Evolutionary conservation across 2,329 filamentous ascomycete genomes (phyloP).

Genomic region (Aspergillus aculeatinus): DNA sequence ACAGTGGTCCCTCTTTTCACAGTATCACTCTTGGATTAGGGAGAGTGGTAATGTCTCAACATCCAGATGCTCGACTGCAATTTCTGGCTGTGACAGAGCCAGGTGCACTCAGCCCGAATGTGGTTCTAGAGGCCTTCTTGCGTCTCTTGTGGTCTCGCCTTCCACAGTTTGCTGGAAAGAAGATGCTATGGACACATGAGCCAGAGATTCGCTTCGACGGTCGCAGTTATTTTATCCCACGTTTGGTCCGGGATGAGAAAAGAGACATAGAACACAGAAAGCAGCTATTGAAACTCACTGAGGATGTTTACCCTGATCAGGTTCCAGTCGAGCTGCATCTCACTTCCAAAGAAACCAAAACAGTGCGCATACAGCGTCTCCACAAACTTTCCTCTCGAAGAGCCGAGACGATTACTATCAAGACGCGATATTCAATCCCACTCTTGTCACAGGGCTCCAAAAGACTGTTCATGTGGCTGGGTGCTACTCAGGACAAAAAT

Average conservation of each 20-base stretch:
- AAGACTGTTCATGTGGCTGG: too few relatives aligned
- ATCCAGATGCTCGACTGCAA: neutral
- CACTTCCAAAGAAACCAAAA: neutral
- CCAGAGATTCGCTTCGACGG: neutral
- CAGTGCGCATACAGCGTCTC: too few relatives aligned
- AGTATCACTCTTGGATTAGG: too few relatives aligned
- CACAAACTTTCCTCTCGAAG: too few relatives aligned
- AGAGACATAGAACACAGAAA: neutral
- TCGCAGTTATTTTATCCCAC: neutral
- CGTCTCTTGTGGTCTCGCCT: neutral
- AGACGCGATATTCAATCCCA: too few relatives aligned
- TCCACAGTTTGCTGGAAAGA: neutral
- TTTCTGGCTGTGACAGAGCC: neutral
- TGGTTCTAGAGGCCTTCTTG: neutral
- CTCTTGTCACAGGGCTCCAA: too few relatives aligned
- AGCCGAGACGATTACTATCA: too few relatives aligned
- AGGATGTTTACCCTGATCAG: neutral
- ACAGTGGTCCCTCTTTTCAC: too few relatives aligned
- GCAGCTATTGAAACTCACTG: neutral
- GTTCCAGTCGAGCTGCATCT: neutral
- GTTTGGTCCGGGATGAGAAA: neutral
- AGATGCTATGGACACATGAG: neutral
- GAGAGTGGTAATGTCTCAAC: too few relatives aligned
- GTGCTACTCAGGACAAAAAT: too few relatives aligned
- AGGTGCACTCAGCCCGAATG: neutral